A percentile compares a stretch with the other conserved stretches of the same genome.
Conservation (phyloP, 176 grass and related monocot genomes). For the Oryza longistaminata region DNA sequence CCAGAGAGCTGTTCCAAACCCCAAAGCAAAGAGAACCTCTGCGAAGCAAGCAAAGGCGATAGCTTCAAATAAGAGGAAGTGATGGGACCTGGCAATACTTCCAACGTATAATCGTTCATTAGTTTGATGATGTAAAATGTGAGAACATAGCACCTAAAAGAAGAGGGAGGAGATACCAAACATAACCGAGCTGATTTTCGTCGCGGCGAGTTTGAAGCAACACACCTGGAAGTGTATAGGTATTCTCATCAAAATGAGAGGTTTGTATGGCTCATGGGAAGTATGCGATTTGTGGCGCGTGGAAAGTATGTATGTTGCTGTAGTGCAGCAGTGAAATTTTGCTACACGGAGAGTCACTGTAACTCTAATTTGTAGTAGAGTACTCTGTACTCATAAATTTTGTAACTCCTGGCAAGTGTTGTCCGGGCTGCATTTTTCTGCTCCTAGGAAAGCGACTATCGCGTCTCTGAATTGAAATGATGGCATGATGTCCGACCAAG, state of each 20-base stretch:
- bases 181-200: background rate
- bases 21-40: constrained; percentile 48
- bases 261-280: background rate
- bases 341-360: background rate
- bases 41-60: constrained; percentile 26
- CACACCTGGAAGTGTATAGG: background rate
- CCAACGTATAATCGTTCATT: background rate
- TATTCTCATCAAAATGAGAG: background rate
- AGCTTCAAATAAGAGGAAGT: constrained; percentile 21
- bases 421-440: background rate
- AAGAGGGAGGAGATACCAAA: background rate
- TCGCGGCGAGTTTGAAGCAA: background rate
- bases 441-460: background rate
- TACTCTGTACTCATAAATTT: background rate
- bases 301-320: background rate
- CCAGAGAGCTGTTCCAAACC: constrained; percentile 50
- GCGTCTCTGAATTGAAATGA: background rate
- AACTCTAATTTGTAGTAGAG: background rate
- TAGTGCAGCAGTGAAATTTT: constrained; percentile 15
- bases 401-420: background rate
- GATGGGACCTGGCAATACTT: background rate
- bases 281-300: background rate
- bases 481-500: no score
- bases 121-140: background rate
- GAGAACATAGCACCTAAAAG: background rate